phyloP scores from a whole-genome alignment of 805 yeast genomes.

The Cyberlindnera lachancei region DNA sequence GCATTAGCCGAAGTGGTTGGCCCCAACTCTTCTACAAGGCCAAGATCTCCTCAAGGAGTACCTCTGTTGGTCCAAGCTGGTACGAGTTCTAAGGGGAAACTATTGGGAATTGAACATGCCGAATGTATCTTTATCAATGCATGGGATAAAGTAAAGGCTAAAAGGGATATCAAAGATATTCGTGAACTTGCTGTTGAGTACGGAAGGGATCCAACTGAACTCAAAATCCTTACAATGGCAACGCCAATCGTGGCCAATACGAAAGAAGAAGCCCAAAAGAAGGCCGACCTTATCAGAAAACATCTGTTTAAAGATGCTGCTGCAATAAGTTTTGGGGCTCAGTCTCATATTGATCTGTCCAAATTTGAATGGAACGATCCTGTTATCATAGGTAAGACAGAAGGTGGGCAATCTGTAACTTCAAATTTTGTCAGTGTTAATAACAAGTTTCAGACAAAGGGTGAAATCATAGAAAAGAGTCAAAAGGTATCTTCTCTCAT shows the following conservation, averaged over 20 bases:
- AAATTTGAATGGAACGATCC: conserved; percentile 24
- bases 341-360: conserved; percentile 36
- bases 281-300: conserved; percentile 24
- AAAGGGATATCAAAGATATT: conserved; percentile 25
- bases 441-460: conserved; percentile 17
- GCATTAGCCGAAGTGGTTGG: conserved; percentile 38
- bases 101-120: conserved; percentile 36
- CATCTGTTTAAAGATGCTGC: conserved; percentile 35
- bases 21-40: conserved; percentile 8
- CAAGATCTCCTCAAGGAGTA: conserved; percentile 35
- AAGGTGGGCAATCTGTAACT: conserved; percentile 30
- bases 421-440: conserved; percentile 21
- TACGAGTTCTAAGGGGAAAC: conserved; percentile 31
- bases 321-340: conserved; percentile 36
- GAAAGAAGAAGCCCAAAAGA: conserved; percentile 30
- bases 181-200: conserved; percentile 27
- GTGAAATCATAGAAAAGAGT: conserved; percentile 25
- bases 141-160: conserved; percentile 26
- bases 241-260: conserved; percentile 33
- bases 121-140: conserved; percentile 33
- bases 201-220: conserved; percentile 30
- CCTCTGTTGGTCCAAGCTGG: conserved; percentile 41
- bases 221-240: conserved; percentile 32
- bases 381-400: conserved; percentile 25
- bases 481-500: conserved; percentile 25